Evolutionary conservation across 2,329 filamentous ascomycete genomes (phyloP).

Genomic region (Monosporascus sp.): DNA sequence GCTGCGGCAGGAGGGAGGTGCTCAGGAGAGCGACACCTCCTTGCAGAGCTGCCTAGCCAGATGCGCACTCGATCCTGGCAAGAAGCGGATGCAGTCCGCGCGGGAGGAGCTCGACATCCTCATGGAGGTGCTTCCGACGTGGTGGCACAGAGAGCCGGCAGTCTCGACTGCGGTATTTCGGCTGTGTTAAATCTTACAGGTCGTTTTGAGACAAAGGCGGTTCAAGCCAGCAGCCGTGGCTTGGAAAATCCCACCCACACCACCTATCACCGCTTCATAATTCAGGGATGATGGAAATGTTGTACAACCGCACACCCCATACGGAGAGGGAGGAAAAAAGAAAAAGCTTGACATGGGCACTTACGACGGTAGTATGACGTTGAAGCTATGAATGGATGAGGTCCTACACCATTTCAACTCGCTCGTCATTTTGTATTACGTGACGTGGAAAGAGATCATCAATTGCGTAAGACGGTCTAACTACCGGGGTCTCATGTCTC

Average conservation of each 20-base stretch:
- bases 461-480: neutral
- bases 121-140: conserved; percentile 22
- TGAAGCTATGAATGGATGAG: neutral
- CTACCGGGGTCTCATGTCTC: neutral
- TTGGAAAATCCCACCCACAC: neutral
- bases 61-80: conserved; percentile 12
- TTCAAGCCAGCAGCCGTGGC: neutral
- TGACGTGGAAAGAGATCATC: neutral
- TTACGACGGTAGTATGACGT: neutral
- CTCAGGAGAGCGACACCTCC: conserved; percentile 1
- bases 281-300: neutral
- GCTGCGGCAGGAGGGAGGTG: conserved; percentile 4
- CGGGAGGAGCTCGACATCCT: conserved; percentile 26
- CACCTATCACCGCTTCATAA: neutral
- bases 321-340: neutral
- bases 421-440: neutral
- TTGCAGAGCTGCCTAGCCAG: neutral
- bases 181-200: neutral
- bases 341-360: neutral
- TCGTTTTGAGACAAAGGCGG: neutral
- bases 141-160: conserved; percentile 23
- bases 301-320: neutral
- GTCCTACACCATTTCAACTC: neutral
- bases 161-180: conserved; percentile 27
- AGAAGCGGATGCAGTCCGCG: conserved; percentile 26